Evolutionary conservation across 2,329 filamentous ascomycete species (phyloP).

Genomic region (Amesomyces nigricolor): DNA sequence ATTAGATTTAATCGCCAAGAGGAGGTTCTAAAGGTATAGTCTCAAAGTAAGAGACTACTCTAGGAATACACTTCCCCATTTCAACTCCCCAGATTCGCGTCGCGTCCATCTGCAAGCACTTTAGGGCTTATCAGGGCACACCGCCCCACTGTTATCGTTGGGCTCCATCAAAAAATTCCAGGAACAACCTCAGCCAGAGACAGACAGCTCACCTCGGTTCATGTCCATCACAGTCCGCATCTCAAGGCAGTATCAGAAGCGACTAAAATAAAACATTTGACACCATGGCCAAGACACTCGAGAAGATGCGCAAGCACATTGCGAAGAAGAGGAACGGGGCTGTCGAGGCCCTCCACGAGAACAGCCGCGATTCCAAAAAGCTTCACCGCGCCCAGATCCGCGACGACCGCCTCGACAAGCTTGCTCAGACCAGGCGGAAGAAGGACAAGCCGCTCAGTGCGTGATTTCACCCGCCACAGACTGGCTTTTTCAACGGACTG

Average conservation of each 20-base stretch:
- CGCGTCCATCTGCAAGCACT: conserved; percentile 14
- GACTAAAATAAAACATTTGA: background rate
- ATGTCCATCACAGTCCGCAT: no score
- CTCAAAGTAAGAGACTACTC: no score
- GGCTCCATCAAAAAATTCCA: conserved; percentile 10
- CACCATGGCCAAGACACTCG: conserved; percentile 69
- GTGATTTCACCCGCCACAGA: conserved; percentile 25
- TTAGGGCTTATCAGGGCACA: conserved; percentile 17
- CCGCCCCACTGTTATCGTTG: conserved; percentile 20
- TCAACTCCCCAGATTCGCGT: no score
- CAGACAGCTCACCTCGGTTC: no score
- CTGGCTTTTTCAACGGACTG: background rate
- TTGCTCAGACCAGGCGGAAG: conserved; percentile 64
- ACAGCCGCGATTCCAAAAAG: conserved; percentile 78
- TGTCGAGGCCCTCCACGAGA: conserved; percentile 73
- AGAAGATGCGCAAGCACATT: conserved; percentile 85
- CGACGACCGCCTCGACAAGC: conserved; percentile 74
- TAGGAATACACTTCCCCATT: no score
- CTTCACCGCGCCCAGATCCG: conserved; percentile 72
- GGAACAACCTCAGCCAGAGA: background rate
- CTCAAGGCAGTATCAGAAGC: no score
- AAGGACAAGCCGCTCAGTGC: conserved; percentile 68
- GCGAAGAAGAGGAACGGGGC: conserved; percentile 76
- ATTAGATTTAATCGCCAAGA: no score
- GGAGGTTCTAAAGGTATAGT: no score